Evolutionary conservation across 2,329 filamentous ascomycete species (phyloP), one percentile per base, ranked within the genome.

Genomic region (Epichloe hybrida): DNA sequence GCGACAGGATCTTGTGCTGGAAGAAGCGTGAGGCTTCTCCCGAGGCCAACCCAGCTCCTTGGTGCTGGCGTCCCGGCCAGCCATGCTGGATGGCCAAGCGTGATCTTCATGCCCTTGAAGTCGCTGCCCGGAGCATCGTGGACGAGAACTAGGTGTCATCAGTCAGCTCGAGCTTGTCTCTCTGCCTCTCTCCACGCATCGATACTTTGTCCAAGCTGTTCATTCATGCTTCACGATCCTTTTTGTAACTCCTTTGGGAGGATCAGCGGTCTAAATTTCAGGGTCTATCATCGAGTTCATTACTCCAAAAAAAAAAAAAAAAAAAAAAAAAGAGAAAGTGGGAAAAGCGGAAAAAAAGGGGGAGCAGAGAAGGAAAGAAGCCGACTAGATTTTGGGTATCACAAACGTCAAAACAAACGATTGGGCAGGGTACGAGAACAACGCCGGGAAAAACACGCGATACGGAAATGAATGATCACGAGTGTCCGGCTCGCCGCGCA

Each of bases 71-170:
- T 37, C 43, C 49, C 38, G 71, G 72, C 52, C 61, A 69, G 56
- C 56, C 64, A 20, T 76, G 73, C 67, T 66, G 65, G 65, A 66
- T 62, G 55, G 69, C 66, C 52, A 64, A 65, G 57, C 66, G 70
- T 43, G 61, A 62, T 38, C 50, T 66, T 34, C 48, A 57, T 5
- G 58, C 57, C 15, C 57, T 65, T 42, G 53, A 58, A 44, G 42
- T 53, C 5, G 62, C 56, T 47, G 64, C 64, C 41, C 59, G 59
- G 7, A 53, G 52, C 48, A 59, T 67, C 42, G 34, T 62, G 17
- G 58, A 61, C 1, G 50, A 34, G 9, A 43, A 21, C 15, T 47
- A 23, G 27, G 13, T 8, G 35, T 31, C 27, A 27, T 27, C 27
- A 27, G 3, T 31, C 27, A 31, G 8, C 27, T 31, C 27, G 8